A percentile compares a stretch with the other conserved stretches of the same genome.
Conservation (phyloP, 73 alveolate genomes). For the Paramecium caudatum region DNA sequence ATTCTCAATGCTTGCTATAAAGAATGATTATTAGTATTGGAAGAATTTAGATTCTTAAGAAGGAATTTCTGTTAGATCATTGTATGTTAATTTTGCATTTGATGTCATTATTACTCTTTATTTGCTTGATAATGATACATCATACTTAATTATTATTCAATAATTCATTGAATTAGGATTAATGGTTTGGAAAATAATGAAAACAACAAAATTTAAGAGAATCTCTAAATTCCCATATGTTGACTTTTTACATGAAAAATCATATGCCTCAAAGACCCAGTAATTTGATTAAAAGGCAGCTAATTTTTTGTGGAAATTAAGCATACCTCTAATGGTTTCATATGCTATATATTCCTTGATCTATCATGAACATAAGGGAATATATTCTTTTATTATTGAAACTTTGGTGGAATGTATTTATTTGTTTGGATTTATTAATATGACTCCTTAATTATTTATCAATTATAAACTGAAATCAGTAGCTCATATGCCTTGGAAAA, state of each 20-base stretch:
- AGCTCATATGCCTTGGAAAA: conserved; percentile 99
- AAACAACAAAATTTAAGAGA: conserved; percentile 38
- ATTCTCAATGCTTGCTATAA: conserved; percentile 34
- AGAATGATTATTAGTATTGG: conserved; percentile 62
- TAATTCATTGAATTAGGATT: conserved; percentile 56
- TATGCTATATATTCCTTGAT: neutral
- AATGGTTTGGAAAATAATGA: conserved; percentile 21
- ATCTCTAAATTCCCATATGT: neutral
- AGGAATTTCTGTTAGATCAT: conserved; percentile 26
- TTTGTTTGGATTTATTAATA: conserved; percentile 95
- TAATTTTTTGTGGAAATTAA: neutral
- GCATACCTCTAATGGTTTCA: neutral
- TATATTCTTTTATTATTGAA: conserved; percentile 85
- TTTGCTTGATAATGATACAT: conserved; percentile 34
- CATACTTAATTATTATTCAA: conserved; percentile 12
- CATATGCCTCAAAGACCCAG: conserved; percentile 10
- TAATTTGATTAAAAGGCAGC: conserved; percentile 34
- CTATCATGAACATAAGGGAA: conserved; percentile 50
- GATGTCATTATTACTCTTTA: conserved; percentile 35
- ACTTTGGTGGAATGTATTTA: conserved; percentile 92
- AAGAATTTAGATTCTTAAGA: conserved; percentile 38
- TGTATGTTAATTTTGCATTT: conserved; percentile 6
- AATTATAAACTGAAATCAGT: conserved; percentile 98
- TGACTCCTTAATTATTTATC: conserved; percentile 99
- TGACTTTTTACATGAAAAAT: neutral